Base-by-base conservation (phyloP, 2,329 filamentous ascomycete genomes). In the Sporothrix inflata region DNA sequence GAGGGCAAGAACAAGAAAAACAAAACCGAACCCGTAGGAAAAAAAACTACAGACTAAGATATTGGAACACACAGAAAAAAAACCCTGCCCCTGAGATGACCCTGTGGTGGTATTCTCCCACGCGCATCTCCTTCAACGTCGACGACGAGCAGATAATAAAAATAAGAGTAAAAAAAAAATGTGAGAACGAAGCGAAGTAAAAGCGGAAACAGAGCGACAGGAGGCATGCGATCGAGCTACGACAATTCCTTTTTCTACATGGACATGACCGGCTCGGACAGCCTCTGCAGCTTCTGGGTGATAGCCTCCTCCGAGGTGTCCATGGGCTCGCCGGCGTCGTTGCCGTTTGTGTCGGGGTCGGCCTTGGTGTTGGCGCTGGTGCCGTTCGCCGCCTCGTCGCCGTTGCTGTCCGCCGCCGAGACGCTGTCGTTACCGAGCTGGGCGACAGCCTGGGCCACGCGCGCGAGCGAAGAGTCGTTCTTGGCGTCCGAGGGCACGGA, bases 381-480 rank as follows among this genome's bases (percentile, higher is more conserved):
- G 24, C 63, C 45, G 63, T 49, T 66, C 19, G 63, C 38, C 3
- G 30, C 47, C 4, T 49, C 55, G 7, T 42, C 45, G 7, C n/a
- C 24, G 40, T 16, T 21, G 45, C 5, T 66, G 16, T 60, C 63
- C 4, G 53, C 30, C 11, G 24, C 24, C 6, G 61, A 21, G 8
- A 60, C 60, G 53, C 16, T 55, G 40, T 75, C 75, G 16, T 53
- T 65, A 24, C 72, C 73, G 4, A 78, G 75, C 66, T 75, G 73
- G 27, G 84, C 75, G 76, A 82, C 77, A 0, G 85, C 85, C 75
- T 87, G 84, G 12, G 85, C 85, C 14, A 87, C 85, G 3, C 83
- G 84, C 57, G 85, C 85, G 6, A 87, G 79, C 0, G 84, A 81
- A 2, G 71, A 66, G 40, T 42, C 55, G 63, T 71, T 65, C 30